phyloP scores from a whole-genome alignment of 202 grass and related monocot species.

The Zizania palustris region DNA sequence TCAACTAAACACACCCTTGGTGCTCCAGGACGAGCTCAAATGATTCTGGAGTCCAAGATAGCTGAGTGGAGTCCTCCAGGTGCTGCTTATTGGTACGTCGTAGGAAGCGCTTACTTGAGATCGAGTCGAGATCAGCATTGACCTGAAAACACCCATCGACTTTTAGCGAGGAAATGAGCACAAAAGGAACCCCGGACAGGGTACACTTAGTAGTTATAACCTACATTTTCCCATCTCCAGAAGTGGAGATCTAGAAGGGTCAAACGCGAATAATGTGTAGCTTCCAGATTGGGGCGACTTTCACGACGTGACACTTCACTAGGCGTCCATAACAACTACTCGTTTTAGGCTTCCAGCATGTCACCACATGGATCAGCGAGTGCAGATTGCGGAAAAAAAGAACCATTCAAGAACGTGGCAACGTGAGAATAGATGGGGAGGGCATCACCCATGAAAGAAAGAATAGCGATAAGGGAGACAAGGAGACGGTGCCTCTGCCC shows the following conservation, averaged over 20 bases:
- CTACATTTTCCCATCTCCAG: background rate
- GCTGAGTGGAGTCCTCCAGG: background rate
- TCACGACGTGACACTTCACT: constrained; percentile 17
- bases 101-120: background rate
- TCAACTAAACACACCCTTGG: too few species aligned
- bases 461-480: background rate
- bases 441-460: background rate
- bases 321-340: background rate
- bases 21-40: background rate
- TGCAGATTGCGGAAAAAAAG: background rate
- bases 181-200: background rate
- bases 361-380: background rate
- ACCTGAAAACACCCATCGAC: background rate
- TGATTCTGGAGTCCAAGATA: background rate
- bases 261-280: constrained; percentile 34
- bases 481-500: background rate
- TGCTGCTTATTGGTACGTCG: background rate
- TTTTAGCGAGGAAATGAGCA: background rate
- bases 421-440: background rate
- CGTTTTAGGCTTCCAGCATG: background rate
- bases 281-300: constrained; percentile 30
- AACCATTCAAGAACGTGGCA: background rate
- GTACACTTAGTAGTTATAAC: constrained; percentile 18
- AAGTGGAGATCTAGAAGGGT: background rate
- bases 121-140: background rate